Base-by-base conservation (phyloP, 495 filamentous ascomycete genomes). In the Penicillium atrosanguineum region DNA sequence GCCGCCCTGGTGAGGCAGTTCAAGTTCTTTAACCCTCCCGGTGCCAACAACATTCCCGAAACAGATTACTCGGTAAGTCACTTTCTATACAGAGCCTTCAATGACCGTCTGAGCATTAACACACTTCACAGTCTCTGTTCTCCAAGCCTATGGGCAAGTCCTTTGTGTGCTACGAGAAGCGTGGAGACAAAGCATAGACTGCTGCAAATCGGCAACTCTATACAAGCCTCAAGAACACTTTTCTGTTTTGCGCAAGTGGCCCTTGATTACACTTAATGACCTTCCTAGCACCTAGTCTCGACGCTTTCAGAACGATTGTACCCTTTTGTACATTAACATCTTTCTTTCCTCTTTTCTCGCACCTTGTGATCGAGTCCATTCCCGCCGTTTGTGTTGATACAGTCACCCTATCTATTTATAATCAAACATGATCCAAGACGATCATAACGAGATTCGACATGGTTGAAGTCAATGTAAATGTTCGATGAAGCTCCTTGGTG, bases 61-160 rank as follows among this genome's bases (percentile, higher is more conserved):
- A 82, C 78, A 23, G 79, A 82, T 52, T 81, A 77, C 53, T 76
- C 71, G 43, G 75, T 77, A 67, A 67, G 70, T 59, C 11, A 38
- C 18, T 14, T 44, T 26, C 9, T 50, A 37, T 18, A 4, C 6
- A 7, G 37, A 43, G 11, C 9, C 2, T 15, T 26, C 12, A 41
- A 16, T 14, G 31, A 15, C 3, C 31, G 1, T 14, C 12, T 8
- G 12, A 15, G 31, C 12, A 47, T 62, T 68, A 61, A 67, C 52
- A 31, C 36, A 39, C 0, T 36, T 4, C 26, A 20, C 38, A 77
- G 74, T 77, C 76, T n/a, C 57, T 82, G 18, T 82, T 81, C 62
- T 79, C 78, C 34, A 73, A 77, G 53, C 76, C 78, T 29, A 55
- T 69, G 44, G 72, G 71, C 42, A 68, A 72, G 59, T 76, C 73